These are phyloP conservation scores for Cyclanthera cordifolia DNA, from an alignment of 306 rosid species.

Conservation along the genomic window DNA sequence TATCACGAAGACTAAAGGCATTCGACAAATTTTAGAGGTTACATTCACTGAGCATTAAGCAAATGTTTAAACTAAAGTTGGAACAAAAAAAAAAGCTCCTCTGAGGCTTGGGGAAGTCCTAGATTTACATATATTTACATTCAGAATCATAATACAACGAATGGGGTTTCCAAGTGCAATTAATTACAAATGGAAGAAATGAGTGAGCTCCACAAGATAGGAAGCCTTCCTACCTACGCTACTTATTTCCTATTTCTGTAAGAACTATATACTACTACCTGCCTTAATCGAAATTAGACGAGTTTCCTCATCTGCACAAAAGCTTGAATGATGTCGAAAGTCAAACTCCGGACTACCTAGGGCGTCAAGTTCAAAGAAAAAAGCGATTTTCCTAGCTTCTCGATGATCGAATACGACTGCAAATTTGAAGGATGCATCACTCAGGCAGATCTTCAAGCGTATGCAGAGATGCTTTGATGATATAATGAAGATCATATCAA, in stretches of 20 bases:
- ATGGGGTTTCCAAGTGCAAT: background rate
- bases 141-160: conserved; percentile 1
- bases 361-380: background rate
- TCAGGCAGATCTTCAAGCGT: conserved; percentile 4
- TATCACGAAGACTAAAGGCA: background rate
- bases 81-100: background rate
- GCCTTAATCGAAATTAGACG: background rate
- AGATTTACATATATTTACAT: conserved; percentile 7
- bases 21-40: background rate
- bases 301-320: conserved; percentile 2
- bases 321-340: background rate
- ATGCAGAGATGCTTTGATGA: conserved; percentile 3
- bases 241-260: background rate
- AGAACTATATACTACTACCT: background rate
- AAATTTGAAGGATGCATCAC: background rate
- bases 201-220: background rate
- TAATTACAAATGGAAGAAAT: conserved; percentile 7
- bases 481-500: background rate
- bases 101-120: background rate
- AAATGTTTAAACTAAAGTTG: background rate
- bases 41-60: background rate
- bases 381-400: background rate
- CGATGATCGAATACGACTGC: background rate
- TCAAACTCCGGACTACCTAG: background rate
- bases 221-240: conserved; percentile 2